Conservation (phyloP, 225 moss, liverwort and hornwort species). For the Marchantia paleacea region DNA sequence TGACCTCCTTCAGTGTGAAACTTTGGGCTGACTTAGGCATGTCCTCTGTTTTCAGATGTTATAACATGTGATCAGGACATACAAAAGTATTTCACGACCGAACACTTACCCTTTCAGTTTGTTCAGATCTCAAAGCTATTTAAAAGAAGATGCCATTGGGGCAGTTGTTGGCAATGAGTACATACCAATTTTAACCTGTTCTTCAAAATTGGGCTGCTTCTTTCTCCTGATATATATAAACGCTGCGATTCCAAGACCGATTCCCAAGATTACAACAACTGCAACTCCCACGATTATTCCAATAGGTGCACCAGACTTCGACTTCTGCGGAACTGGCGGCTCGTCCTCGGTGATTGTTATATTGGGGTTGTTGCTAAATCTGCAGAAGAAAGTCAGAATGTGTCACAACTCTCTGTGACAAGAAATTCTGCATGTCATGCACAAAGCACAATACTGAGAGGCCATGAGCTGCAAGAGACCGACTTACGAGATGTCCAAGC, state of each 20-base stretch:
- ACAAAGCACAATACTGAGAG: background rate
- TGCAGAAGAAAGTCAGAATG: too few species aligned
- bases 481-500: slow-evolving; percentile 15
- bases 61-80: background rate
- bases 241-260: background rate
- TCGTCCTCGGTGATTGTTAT: background rate
- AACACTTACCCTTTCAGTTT: background rate
- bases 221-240: too few species aligned
- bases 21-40: slow-evolving; percentile 12
- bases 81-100: too few species aligned
- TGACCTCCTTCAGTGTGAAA: slow-evolving; percentile 3
- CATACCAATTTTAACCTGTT: slow-evolving; percentile 1
- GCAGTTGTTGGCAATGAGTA: too few species aligned
- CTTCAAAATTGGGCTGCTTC: background rate
- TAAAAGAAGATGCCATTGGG: too few species aligned
- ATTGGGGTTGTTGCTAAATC: background rate
- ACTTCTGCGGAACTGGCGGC: background rate
- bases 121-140: background rate
- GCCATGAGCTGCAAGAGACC: background rate
- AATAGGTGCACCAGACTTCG: background rate
- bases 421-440: background rate
- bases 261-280: background rate
- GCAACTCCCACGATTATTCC: background rate
- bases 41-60: background rate
- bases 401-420: too few species aligned